Conservation (phyloP, 768 basidiomycete genomes). For the Russula virescens region DNA sequence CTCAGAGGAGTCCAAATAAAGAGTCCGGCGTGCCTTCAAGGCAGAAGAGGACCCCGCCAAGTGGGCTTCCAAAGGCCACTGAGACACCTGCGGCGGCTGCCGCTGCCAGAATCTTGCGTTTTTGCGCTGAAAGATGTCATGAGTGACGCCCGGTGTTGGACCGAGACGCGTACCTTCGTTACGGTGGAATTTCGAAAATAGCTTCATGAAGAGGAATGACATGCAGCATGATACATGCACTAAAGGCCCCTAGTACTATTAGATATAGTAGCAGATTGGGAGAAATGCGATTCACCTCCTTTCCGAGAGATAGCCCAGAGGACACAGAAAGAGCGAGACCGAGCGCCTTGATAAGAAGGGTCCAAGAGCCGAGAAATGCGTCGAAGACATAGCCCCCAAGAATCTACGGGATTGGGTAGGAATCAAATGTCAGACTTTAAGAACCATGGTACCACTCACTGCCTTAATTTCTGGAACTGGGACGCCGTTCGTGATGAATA, state of each 20-base stretch:
- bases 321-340: constrained; percentile 81
- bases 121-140: constrained; percentile 47
- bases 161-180: constrained; percentile 57
- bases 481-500: neutral
- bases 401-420: constrained; percentile 41
- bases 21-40: constrained; percentile 49
- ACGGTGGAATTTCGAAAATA: constrained; percentile 64
- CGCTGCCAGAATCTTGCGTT: constrained; percentile 74
- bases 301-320: constrained; percentile 78
- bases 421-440: neutral
- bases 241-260: constrained; percentile 55
- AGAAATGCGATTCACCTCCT: constrained; percentile 51
- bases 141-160: neutral
- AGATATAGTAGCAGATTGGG: neutral
- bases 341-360: constrained; percentile 75
- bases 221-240: constrained; percentile 84
- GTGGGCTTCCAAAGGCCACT: constrained; percentile 82
- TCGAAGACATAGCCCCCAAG: constrained; percentile 83
- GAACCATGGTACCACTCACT: constrained; percentile 34
- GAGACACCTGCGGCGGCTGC: constrained; percentile 85
- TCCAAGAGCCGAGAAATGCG: constrained; percentile 81
- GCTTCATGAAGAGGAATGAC: constrained; percentile 59
- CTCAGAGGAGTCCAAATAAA: neutral
- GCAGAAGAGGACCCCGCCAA: constrained; percentile 82
- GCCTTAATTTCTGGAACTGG: constrained; percentile 77